Evolutionary conservation across 352 stramenopile genomes (phyloP), one percentile per base, ranked within the genome.

Genomic region (Phytophthora tubulina): DNA sequence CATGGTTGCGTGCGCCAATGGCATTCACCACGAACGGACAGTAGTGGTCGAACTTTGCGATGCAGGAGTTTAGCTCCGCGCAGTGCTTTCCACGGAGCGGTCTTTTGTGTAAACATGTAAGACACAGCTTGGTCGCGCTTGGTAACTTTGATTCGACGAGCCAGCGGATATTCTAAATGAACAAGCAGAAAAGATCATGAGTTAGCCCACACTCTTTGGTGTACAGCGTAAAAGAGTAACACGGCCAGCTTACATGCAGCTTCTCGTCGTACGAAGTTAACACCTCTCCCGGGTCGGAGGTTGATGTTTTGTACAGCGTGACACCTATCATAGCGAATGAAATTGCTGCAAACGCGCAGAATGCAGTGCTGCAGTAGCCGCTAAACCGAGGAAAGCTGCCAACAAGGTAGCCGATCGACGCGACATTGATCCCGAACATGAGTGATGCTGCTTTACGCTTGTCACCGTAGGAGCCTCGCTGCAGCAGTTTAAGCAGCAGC

Each of bases 1-100:
- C 70, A 81, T 99, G 95, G 84, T 99, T 99, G 35, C 91, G 81
- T 39, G 92, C 84, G 10, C 97, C 98, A 52, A 99, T 93, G 63
- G 95, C 99, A 82, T 97, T 99, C 46, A 93, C 89, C 38, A 93
- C 88, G 60, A 94, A 96, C 10, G 89, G 89, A 27, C 89, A 96
- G 60, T 95, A 94, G 67, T 96, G 89, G 62, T 96, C 89, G 55
- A 94, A 96, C 67, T 82, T 88, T 36, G 88, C 84, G 57, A 96
- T 89, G 73, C 89, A 96, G 21, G 78, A 79, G 63, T 92, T 90
- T 42, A 90, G 70, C 65, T 95, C 88, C 4, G 88, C 85, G 49
- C 86, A 92, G 70, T 95, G 88, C 61, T 95, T 95, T 48, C 82
- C 84, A 17, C 88, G 88, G 30, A 95, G 73, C 21, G 88, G 88